Percentiles rank a stretch among this genome's conserved stretches.
These are phyloP conservation scores for Sporothrix brasiliensis DNA, from an alignment of 2,329 filamentous ascomycete species.

Conservation along the genomic window DNA sequence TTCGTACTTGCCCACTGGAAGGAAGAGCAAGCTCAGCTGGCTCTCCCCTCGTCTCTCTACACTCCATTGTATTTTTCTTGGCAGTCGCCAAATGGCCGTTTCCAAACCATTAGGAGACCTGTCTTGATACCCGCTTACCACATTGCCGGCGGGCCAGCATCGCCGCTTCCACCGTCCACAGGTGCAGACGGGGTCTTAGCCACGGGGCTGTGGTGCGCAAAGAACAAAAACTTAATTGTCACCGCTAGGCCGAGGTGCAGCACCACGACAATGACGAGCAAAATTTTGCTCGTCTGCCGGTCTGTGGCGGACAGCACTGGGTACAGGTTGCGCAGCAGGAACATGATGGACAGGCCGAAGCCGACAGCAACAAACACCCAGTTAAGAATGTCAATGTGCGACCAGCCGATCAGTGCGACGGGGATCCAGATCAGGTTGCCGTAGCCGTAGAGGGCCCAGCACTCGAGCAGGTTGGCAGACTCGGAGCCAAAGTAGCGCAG, in stretches of 20 bases:
- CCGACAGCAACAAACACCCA: conserved; percentile 90
- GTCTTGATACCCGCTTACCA: background rate
- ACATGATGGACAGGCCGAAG: conserved; percentile 78
- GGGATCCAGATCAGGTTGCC: conserved; percentile 96
- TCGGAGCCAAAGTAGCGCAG: conserved; percentile 96
- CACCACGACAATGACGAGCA: conserved; percentile 80
- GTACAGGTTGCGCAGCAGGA: conserved; percentile 83
- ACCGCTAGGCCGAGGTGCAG: conserved; percentile 89
- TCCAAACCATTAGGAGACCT: background rate
- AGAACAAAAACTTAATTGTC: conserved; percentile 96
- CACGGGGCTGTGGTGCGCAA: conserved; percentile 72
- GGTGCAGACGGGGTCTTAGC: conserved; percentile 23
- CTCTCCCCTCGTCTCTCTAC: background rate
- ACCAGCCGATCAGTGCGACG: conserved; percentile 90
- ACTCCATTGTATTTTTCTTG: background rate
- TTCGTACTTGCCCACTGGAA: background rate
- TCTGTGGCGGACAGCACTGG: conserved; percentile 93
- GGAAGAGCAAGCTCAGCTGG: background rate
- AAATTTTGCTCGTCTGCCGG: conserved; percentile 82
- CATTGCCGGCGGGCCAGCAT: conserved; percentile 36
- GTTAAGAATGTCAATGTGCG: conserved; percentile 81
- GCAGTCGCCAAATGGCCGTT: background rate
- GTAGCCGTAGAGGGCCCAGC: conserved; percentile 94
- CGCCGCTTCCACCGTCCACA: conserved; percentile 23
- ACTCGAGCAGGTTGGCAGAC: conserved; percentile 89